Evolutionary conservation across 495 filamentous ascomycete species (phyloP).

Genomic region (Penicillium lividum): DNA sequence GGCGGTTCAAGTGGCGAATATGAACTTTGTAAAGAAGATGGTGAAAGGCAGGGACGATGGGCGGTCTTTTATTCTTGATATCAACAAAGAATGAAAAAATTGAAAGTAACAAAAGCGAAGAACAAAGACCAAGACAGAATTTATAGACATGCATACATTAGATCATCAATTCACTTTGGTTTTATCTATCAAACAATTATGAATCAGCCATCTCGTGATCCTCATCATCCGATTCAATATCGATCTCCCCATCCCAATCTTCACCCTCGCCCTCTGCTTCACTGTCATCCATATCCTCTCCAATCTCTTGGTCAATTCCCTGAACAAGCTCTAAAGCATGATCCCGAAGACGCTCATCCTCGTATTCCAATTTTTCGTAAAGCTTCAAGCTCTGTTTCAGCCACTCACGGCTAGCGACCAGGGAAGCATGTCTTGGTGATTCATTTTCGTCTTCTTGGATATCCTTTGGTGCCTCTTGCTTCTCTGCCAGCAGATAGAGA

Average conservation of each 20-base stretch:
- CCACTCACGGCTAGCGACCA: slow-evolving; percentile 54
- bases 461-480: slow-evolving; percentile 51
- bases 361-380: slow-evolving; percentile 48
- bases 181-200: slow-evolving; percentile 27
- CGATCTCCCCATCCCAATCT: slow-evolving; percentile 43
- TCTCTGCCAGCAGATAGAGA: slow-evolving; percentile 74
- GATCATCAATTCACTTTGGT: slow-evolving; percentile 12
- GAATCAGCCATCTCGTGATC: slow-evolving; percentile 52
- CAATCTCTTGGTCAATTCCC: slow-evolving; percentile 56
- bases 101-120: slow-evolving; percentile 7
- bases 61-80: slow-evolving; percentile 29
- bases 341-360: slow-evolving; percentile 53
- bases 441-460: slow-evolving; percentile 29
- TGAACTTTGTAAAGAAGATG: slow-evolving; percentile 11
- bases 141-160: slow-evolving; percentile 4
- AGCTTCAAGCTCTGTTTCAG: slow-evolving; percentile 52
- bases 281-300: slow-evolving; percentile 52
- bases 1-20: slow-evolving; percentile 18
- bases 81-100: slow-evolving; percentile 31
- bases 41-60: slow-evolving; percentile 1
- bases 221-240: slow-evolving; percentile 44
- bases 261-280: slow-evolving; percentile 51
- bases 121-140: slow-evolving; percentile 2
- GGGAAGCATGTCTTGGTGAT: slow-evolving; percentile 40
- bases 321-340: slow-evolving; percentile 60